Conservation (phyloP, 2,329 filamentous ascomycete species). For the Colletotrichum karsti region DNA sequence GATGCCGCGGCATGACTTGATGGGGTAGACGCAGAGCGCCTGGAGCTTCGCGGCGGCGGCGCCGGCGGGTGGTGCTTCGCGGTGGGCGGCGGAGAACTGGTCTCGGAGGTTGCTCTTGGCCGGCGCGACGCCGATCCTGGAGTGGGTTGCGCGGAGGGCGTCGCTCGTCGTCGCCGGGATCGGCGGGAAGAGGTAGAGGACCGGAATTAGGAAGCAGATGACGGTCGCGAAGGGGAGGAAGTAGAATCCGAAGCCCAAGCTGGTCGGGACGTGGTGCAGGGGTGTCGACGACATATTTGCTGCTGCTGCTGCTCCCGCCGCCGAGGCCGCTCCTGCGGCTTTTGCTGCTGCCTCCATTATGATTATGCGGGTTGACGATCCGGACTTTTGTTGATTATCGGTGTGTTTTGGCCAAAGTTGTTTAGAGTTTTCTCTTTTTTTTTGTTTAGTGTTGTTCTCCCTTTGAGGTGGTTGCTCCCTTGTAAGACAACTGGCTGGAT, state of each 20-base stretch:
- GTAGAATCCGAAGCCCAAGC: conserved; percentile 38
- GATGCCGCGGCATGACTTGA: conserved; percentile 84
- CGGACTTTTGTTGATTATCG: neutral
- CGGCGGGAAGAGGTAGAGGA: conserved; percentile 64
- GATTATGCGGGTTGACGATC: neutral
- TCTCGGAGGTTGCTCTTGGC: conserved; percentile 46
- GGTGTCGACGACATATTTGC: conserved; percentile 4
- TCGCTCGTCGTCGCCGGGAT: conserved; percentile 61
- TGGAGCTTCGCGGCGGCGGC: conserved; percentile 46
- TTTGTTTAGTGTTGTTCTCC: neutral
- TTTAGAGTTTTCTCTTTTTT: neutral
- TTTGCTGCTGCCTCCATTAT: conserved; percentile 1
- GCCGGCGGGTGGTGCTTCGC: conserved; percentile 22
- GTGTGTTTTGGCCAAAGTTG: neutral
- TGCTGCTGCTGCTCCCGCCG: neutral
- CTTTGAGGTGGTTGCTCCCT: conserved; percentile 4
- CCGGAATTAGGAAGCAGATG: conserved; percentile 59
- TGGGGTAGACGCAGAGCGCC: conserved; percentile 81
- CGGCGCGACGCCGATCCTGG: conserved; percentile 51
- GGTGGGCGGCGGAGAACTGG: conserved; percentile 28
- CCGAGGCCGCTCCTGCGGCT: neutral
- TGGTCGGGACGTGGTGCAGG: neutral
- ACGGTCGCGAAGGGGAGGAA: conserved; percentile 54
- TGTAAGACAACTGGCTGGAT: neutral
- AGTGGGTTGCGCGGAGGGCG: conserved; percentile 63